Evolutionary conservation across 2,329 filamentous ascomycete species (phyloP).

Genomic region (Arthrobotrys musiformis): DNA sequence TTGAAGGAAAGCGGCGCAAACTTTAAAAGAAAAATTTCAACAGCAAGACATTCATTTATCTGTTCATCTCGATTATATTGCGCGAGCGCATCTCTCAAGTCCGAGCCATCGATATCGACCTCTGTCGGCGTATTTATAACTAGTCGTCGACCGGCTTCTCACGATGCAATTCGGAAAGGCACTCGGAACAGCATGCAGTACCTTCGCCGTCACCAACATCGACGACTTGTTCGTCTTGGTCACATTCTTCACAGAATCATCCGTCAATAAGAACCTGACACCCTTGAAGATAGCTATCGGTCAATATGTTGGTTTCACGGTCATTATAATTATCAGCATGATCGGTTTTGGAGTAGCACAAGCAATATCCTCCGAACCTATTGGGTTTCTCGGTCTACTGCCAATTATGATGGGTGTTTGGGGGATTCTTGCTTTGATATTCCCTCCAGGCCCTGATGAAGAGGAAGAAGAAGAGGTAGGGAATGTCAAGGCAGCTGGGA

Average conservation of each 20-base stretch:
- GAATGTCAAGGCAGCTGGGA: constrained; percentile 34
- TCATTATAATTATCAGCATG: constrained; percentile 62
- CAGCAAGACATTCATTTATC: too few relatives aligned
- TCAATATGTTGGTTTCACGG: constrained; percentile 61
- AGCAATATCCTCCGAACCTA: constrained; percentile 61
- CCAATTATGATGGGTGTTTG: constrained; percentile 61
- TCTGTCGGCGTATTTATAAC: too few relatives aligned
- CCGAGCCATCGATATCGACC: too few relatives aligned
- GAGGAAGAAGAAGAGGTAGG: constrained; percentile 37
- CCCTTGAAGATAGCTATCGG: constrained; percentile 14
- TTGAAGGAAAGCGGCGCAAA: too few relatives aligned
- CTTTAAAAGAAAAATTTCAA: not conserved
- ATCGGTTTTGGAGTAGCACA: constrained; percentile 61
- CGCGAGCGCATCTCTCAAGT: too few relatives aligned
- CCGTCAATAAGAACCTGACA: constrained; percentile 57
- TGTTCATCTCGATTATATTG: too few relatives aligned
- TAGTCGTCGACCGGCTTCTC: not conserved
- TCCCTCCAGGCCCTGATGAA: constrained; percentile 45
- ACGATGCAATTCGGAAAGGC: constrained; percentile 24
- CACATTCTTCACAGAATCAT: constrained; percentile 62
- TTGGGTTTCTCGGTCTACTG: constrained; percentile 62
- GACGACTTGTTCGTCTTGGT: constrained; percentile 63
- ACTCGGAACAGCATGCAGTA: constrained; percentile 30
- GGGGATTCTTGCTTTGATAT: constrained; percentile 56
- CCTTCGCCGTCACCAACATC: constrained; percentile 59